Evolutionary conservation across 768 basidiomycete genomes (phyloP), one percentile per base, ranked within the genome.

Genomic region (Collybia mongolica): DNA sequence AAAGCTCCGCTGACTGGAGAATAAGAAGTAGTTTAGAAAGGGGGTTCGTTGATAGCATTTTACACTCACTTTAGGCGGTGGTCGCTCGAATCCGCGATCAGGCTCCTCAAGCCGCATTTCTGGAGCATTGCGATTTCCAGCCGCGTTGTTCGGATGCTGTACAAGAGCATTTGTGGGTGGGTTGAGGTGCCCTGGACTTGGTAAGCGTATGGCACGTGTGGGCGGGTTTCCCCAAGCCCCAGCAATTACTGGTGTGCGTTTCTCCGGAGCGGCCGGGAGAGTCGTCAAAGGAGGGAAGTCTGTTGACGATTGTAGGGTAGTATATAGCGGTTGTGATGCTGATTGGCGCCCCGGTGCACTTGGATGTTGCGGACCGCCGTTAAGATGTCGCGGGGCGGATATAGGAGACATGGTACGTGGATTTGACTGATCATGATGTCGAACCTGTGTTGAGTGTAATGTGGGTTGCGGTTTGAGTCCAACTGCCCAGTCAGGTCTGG

Each of bases 401-500:
- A 73, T 69, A 19, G 75, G 71, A 12, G 75, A 70, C 56, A 75
- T 70, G 19, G 63, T 72, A 17, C 71, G 74, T 35, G 69, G 71
- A 56, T 59, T 74, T 8, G 68, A 65, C 53, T 76, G 73, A 42
- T 86, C 82, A 51, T 81, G 81, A 60, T 83, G 79, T 8, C 83
- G 76, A 19, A 68, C 52, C 22, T 70, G 70, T 1, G 77, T 68
- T 24, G 76, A 40, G 55, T 87, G 80, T 22, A 88, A 65, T 11
- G 82, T 87, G 23, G 85, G 83, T 52, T 89, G 85, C 0, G 89
- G 81, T 63, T 86, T 90, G 28, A 93, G 73, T 14, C 89, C 89
- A 3, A 93, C 88, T 15, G 91, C 90, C 91, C 92, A 93, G 64
- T 93, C 91, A 36, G 91, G 91, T 50, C 91, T 77, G 2, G 89